phyloP scores from a whole-genome alignment of 331 rosid species.

The Quercus phellos region DNA sequence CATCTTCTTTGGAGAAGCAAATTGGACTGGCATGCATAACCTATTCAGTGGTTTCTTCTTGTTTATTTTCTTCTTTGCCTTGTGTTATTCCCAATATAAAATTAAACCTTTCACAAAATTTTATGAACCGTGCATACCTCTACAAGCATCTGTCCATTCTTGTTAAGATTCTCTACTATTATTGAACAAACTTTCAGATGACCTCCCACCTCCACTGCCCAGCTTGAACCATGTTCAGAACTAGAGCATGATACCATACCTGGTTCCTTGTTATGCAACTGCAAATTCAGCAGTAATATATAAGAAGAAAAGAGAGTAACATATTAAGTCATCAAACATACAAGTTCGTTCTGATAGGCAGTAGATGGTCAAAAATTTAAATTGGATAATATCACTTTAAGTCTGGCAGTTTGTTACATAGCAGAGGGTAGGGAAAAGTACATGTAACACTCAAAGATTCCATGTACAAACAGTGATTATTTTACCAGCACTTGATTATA shows the following conservation, averaged over 20 bases:
- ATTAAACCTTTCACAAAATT: background rate
- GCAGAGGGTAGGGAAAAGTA: background rate
- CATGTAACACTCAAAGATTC: background rate
- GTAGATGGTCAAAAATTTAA: background rate
- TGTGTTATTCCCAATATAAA: background rate
- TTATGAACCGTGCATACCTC: conserved; percentile 53
- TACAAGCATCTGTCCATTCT: conserved; percentile 88
- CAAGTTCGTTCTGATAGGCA: background rate
- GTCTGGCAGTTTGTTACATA: background rate
- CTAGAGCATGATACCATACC: conserved; percentile 56
- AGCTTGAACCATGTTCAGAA: conserved; percentile 84
- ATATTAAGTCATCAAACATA: background rate
- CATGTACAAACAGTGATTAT: background rate
- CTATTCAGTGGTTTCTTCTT: background rate
- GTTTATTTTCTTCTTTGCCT: background rate
- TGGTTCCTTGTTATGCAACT: conserved; percentile 60
- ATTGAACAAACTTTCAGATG: conserved; percentile 88
- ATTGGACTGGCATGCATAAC: background rate
- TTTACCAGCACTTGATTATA: background rate
- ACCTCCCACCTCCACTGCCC: conserved; percentile 99
- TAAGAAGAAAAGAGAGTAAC: conserved; percentile 16
- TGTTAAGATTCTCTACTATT: conserved; percentile 83
- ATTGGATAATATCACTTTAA: background rate
- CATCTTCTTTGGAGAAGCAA: conserved; percentile 1
- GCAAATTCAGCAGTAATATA: conserved; percentile 25